Evolutionary conservation across 768 basidiomycete species (phyloP).

Genomic region (Psilocybe cubensis): DNA sequence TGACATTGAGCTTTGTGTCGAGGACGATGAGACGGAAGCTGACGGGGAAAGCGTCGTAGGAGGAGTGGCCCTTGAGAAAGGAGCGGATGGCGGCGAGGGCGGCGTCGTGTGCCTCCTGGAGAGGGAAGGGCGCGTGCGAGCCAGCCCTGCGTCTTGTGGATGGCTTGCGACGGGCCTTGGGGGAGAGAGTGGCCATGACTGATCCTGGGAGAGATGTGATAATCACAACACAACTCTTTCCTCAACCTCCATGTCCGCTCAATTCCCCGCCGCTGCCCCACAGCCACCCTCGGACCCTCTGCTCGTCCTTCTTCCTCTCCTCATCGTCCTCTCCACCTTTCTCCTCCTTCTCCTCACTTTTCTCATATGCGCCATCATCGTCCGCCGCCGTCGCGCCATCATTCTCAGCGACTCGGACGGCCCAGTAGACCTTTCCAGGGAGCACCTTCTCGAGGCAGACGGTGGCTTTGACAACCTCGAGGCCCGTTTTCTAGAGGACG

Average conservation of each 20-base stretch:
- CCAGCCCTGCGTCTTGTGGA: conserved; percentile 61
- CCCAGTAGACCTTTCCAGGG: conserved; percentile 90
- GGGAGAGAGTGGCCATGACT: conserved; percentile 50
- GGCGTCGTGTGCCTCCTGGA: conserved; percentile 67
- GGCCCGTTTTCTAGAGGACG: conserved; percentile 89
- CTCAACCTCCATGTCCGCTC: conserved; percentile 11
- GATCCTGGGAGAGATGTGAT: conserved; percentile 17
- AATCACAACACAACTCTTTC: no score
- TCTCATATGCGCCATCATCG: conserved; percentile 85
- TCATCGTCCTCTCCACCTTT: conserved; percentile 92
- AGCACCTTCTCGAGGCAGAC: conserved; percentile 88
- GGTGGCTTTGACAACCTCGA: conserved; percentile 95
- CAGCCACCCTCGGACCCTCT: conserved; percentile 59
- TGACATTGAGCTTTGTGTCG: conserved; percentile 94
- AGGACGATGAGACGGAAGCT: conserved; percentile 96
- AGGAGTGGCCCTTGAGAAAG: conserved; percentile 83
- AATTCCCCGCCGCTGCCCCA: conserved; percentile 15
- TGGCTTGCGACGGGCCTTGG: conserved; percentile 53
- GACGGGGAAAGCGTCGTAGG: conserved; percentile 98
- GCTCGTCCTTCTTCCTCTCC: conserved; percentile 88
- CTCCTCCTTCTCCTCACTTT: conserved; percentile 92
- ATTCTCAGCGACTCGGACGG: conserved; percentile 85
- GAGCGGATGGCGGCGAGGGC: conserved; percentile 73
- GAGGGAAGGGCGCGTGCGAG: conserved; percentile 61
- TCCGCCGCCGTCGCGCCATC: conserved; percentile 79